A percentile compares a stretch with the other conserved stretches of the same genome.
These are phyloP conservation scores for Pichia nakasei DNA, from an alignment of 805 yeast genomes.

Conservation along the genomic window DNA sequence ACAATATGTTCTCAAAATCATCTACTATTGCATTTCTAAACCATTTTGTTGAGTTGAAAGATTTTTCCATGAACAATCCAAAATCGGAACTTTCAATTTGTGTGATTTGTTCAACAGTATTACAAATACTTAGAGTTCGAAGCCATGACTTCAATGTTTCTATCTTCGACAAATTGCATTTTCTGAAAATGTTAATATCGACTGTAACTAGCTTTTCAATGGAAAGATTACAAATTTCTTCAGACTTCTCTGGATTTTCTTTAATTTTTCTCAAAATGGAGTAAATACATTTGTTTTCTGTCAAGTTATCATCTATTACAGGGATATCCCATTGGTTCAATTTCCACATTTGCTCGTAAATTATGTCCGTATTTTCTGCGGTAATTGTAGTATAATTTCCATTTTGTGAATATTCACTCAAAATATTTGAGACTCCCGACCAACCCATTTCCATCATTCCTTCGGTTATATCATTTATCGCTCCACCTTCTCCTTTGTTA, in stretches of 20 bases:
- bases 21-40: slow-evolving; percentile 27
- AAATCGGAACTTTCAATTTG: slow-evolving; percentile 7
- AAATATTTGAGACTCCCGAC: slow-evolving; percentile 43
- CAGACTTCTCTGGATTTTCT: slow-evolving; percentile 23
- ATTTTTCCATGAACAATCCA: slow-evolving; percentile 9
- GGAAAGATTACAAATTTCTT: slow-evolving; percentile 15
- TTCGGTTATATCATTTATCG: slow-evolving; percentile 19
- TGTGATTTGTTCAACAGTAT: slow-evolving; percentile 16
- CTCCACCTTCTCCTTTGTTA: not conserved
- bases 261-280: slow-evolving; percentile 38
- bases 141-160: slow-evolving; percentile 22
- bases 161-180: not conserved
- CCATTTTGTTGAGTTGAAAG: slow-evolving; percentile 28
- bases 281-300: slow-evolving; percentile 43
- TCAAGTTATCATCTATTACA: slow-evolving; percentile 25
- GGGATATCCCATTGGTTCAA: slow-evolving; percentile 73
- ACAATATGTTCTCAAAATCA: slow-evolving; percentile 34
- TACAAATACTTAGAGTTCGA: slow-evolving; percentile 25
- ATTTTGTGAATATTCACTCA: slow-evolving; percentile 13
- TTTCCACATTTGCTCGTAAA: slow-evolving; percentile 68
- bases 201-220: slow-evolving; percentile 2
- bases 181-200: not conserved
- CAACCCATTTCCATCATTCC: slow-evolving; percentile 46
- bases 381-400: not conserved
- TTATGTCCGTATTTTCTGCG: slow-evolving; percentile 12